Evolutionary conservation across 352 stramenopile genomes (phyloP), one percentile per base, ranked within the genome.

Genomic region (Pythium pectinolyticum): DNA sequence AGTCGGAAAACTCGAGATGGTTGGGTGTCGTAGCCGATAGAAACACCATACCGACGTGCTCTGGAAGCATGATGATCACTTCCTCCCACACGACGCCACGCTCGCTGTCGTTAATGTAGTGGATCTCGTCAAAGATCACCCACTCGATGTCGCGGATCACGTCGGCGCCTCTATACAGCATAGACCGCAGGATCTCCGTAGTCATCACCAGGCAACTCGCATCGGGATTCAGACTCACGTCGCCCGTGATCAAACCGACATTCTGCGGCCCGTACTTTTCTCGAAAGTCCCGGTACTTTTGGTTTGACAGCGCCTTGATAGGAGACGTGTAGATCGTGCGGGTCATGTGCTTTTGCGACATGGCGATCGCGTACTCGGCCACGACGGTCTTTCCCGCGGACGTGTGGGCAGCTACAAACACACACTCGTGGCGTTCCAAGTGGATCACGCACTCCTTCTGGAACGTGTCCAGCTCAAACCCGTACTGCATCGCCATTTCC

Each of bases 21-120:
- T 99, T 99, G 15, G 97, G 97, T 35, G 96, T 99, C 15, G 98
- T 99, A 10, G 98, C 98, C 19, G 95, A 99, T 5, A 99, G 73
- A 73, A 99, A 99, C 9, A 99, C 95, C 72, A 99, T 91, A 28
- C 95, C 96, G 10, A 99, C 96, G 66, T 99, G 94, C 32, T 97
- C 81, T 6, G 96, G 96, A 8, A 99, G 80, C 91, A 99, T 98
- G 70, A 99, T 99, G 57, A 99, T 99, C 27, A 98, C 92, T 79
- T 97, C 92, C 72, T 98, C 92, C 94, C 96, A 99, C 53, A 99
- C 97, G 20, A 99, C 97, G 24, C 97, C 97, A 14, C 97, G 88
- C 69, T 99, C 97, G 32, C 83, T 92, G 76, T 99, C 96, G 79
- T 99, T 98, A 40, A 99, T 97, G 77, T 99, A 99, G 80, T 99